These are phyloP conservation scores for Microcos paniculata DNA, from an alignment of 345 rosid genomes.

Conservation along the genomic window DNA sequence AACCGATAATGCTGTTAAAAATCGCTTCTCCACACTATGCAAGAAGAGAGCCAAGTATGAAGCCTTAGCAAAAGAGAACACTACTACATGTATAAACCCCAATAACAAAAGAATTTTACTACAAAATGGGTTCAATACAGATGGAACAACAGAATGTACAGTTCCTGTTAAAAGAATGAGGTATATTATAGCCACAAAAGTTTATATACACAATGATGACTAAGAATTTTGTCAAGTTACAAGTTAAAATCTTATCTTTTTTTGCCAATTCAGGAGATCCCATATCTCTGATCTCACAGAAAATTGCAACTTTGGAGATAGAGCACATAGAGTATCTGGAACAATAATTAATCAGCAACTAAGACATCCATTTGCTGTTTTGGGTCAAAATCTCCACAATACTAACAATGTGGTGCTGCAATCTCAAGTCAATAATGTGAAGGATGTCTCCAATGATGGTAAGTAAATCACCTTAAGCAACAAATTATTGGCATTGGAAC, in stretches of 20 bases:
- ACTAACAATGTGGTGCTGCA: constrained; percentile 25
- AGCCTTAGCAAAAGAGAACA: constrained; percentile 82
- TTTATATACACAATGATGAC: background rate
- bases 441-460: constrained; percentile 51
- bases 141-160: constrained; percentile 39
- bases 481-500: background rate
- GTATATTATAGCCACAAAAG: constrained; percentile 26
- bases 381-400: constrained; percentile 50
- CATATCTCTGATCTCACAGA: constrained; percentile 52
- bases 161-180: constrained; percentile 56
- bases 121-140: constrained; percentile 38
- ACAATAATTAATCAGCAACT: constrained; percentile 42
- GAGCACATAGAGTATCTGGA: constrained; percentile 47
- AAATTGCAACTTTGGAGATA: constrained; percentile 42
- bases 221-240: background rate
- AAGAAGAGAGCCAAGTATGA: constrained; percentile 97
- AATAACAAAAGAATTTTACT: constrained; percentile 71
- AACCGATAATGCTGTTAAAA: constrained; percentile 98
- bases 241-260: constrained; percentile 5
- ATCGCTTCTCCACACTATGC: constrained; percentile 92
- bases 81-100: constrained; percentile 43
- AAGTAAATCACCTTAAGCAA: constrained; percentile 33
- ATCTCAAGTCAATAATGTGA: constrained; percentile 27
- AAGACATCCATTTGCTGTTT: constrained; percentile 62
- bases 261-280: constrained; percentile 51